Conservation (phyloP, 2,329 filamentous ascomycete species). For the Didymella exigua region DNA sequence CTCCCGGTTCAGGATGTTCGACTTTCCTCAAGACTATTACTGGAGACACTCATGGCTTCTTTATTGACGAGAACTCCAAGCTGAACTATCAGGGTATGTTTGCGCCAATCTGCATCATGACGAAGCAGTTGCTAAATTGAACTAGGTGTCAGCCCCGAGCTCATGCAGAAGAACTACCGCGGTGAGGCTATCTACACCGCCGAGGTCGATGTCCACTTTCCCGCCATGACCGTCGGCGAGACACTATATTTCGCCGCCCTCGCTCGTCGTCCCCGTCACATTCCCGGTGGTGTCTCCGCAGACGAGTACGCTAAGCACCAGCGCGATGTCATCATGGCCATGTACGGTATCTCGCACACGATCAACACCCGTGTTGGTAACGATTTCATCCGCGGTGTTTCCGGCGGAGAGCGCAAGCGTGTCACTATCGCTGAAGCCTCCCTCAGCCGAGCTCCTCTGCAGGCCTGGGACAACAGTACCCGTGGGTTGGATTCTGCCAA, state of each 20-base stretch:
- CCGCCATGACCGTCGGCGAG: constrained; percentile 76
- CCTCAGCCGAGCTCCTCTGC: constrained; percentile 65
- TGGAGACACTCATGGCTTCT: constrained; percentile 81
- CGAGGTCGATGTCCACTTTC: constrained; percentile 83
- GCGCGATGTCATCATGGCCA: constrained; percentile 70
- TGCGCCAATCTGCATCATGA: too few species aligned
- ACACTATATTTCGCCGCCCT: constrained; percentile 78
- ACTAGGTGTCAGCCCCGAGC: constrained; percentile 66
- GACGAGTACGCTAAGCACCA: constrained; percentile 65
- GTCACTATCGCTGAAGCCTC: constrained; percentile 82
- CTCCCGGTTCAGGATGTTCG: constrained; percentile 73
- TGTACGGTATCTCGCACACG: constrained; percentile 74
- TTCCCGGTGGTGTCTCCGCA: constrained; percentile 64
- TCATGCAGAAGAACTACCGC: constrained; percentile 79
- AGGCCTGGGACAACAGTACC: constrained; percentile 81
- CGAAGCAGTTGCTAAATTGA: constrained; percentile 14
- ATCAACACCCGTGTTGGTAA: constrained; percentile 75
- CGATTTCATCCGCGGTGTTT: constrained; percentile 75
- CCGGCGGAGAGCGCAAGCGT: constrained; percentile 78
- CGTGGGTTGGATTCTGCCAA: constrained; percentile 77
- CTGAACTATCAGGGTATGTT: constrained; percentile 78
- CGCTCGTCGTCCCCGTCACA: constrained; percentile 67
- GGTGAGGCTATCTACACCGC: constrained; percentile 88
- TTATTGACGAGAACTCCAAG: constrained; percentile 70
- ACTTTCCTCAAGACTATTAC: constrained; percentile 85